Evolutionary conservation across 441 rosid genomes (phyloP), one percentile per base, ranked within the genome.

Genomic region (Melastoma candidum): DNA sequence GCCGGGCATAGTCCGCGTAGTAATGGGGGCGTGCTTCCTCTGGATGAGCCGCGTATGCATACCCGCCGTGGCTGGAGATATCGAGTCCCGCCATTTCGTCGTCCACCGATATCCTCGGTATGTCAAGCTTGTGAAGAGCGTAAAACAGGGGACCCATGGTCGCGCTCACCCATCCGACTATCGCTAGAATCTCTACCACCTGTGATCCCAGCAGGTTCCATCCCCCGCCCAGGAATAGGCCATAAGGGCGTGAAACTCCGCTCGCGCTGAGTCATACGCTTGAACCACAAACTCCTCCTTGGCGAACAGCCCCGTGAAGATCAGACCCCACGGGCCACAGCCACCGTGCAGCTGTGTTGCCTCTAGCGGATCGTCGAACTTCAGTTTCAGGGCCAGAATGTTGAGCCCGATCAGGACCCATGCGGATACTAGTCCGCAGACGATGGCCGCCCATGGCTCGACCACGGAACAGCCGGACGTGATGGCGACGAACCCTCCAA

Each of bases 301-400:
- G 0, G 95, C 95, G 57, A 88, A 88, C 49, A 83, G 67, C 0
- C 87, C 89, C 0, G 92, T 81, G 52, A 85, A 85, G 24, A 85
- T 77, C 63, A 85, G 55, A 6, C 95, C 92, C 95, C 97, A 88
- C 1, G 87, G 84, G 2, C 95, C 95, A 25, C 97, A 88, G 2
- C 97, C 95, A 0, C 97, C 97, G 25, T 85, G 97, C 54, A 89
- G 59, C 32, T 81, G 97, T 9, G 92, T 66, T 7, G 86, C 90
- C 50, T 85, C 90, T 2, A 88, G 64, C 0, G 95, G 92, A 66
- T 88, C 97, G 17, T 88, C 95, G 14, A 77, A 85, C 24, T 49
- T 64, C 13, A 85, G 61, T 26, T 74, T 74, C 22, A 77, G 55
- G 0, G 90, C 77, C 5, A 60, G 49, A 5, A 75, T 66, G 64